Evolutionary conservation across 176 grass and related monocot species (phyloP), one percentile per base, ranked within the genome.

Genomic region (Avena insularis): DNA sequence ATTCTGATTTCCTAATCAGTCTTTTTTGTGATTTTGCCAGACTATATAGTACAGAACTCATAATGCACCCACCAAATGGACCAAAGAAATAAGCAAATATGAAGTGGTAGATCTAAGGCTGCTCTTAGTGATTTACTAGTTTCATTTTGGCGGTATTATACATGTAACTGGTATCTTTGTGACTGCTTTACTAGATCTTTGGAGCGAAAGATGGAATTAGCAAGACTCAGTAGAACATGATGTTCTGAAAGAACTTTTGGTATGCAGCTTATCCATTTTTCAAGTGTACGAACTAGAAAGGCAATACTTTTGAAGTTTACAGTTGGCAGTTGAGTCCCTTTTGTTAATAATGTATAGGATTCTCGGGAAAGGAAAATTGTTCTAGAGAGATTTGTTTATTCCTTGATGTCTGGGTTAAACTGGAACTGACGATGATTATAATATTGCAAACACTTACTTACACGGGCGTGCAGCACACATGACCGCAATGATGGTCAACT

Each of bases 271-370:
- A 82, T 78, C 71, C 71, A 6, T 56, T 89, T 79, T 73, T 62
- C 71, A 90, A 71, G 84, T 59, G 46, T 55, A 86, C 62, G 53
- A 78, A 78, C 63, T 63, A 77, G 53, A 79, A 83, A 87, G 73
- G 74, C 64, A 36, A 73, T 68, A 51, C 83, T 90, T 90, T 79
- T 78, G 14, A 61, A 70, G 8, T 49, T 8, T 14, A 59, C 5
- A 66, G 77, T 56, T 74, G 51, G 17, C 21, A 11, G 9, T 38
- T 71, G 14, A 17, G 14, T 1, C 80, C 56, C 56, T 57, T 71
- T 54, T 45, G 51, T 80, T 80, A 80, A 88, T 62, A 88, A 85
- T 71, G 61, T 82, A 31, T 31, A 87, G 14, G 65, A 19, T 75
- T 84, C 85, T 77, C 27, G 85, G 33, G 47, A 81, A 79, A 65